These are phyloP conservation scores for Fusarium udum DNA, from an alignment of 2,329 filamentous ascomycete genomes.

Conservation along the genomic window DNA sequence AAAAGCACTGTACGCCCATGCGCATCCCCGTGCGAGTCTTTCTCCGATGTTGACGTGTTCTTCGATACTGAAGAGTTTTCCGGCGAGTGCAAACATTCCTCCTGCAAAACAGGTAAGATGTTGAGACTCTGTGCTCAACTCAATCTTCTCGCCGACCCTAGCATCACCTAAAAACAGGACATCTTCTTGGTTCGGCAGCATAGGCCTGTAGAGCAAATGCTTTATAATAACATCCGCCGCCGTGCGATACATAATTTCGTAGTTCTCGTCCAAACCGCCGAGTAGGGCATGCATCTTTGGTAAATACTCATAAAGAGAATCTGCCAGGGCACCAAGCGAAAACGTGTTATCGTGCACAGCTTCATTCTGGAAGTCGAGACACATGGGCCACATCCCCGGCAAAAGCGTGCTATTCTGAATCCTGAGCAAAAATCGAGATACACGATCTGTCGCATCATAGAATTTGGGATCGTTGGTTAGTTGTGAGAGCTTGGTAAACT, in stretches of 20 bases:
- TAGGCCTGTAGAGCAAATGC: conserved; percentile 75
- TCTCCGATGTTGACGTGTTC: conserved; percentile 59
- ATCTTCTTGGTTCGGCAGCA: conserved; percentile 68
- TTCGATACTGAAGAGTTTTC: conserved; percentile 63
- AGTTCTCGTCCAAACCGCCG: conserved; percentile 68
- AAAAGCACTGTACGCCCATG: conserved; percentile 66
- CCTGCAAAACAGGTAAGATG: conserved; percentile 75
- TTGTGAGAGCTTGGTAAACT: conserved; percentile 79
- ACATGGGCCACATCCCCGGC: conserved; percentile 80
- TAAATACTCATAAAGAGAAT: conserved; percentile 70
- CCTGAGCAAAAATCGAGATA: conserved; percentile 74
- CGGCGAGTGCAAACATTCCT: conserved; percentile 72
- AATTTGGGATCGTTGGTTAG: conserved; percentile 77
- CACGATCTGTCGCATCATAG: conserved; percentile 78
- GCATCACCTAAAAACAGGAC: conserved; percentile 59
- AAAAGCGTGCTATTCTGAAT: conserved; percentile 75
- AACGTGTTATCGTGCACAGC: conserved; percentile 58
- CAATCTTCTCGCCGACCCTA: conserved; percentile 39
- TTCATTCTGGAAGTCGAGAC: conserved; percentile 67
- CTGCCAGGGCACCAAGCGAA: conserved; percentile 63
- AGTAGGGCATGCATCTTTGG: conserved; percentile 72
- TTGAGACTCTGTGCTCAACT: conserved; percentile 49
- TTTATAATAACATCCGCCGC: conserved; percentile 70
- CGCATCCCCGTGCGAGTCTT: conserved; percentile 62
- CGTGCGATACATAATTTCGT: conserved; percentile 71